Evolutionary conservation across 805 yeast species (phyloP).

Genomic region (Sugiyamaella lignohabitans): DNA sequence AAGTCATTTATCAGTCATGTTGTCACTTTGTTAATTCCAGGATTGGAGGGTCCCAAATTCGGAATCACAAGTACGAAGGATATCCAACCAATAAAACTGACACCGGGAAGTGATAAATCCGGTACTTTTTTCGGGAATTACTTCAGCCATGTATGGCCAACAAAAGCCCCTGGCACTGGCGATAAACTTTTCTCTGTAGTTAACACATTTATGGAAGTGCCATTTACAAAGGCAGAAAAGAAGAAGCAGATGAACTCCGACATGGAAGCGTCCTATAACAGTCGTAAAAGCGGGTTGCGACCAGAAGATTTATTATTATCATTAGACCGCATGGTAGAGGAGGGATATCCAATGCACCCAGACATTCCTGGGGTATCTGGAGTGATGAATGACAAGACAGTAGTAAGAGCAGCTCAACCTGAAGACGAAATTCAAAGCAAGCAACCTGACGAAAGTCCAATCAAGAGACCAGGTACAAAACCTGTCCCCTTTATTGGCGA

Average conservation of each 20-base stretch:
- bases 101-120: slow-evolving; percentile 13
- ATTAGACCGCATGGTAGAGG: slow-evolving; percentile 40
- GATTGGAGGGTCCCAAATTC: slow-evolving; percentile 46
- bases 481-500: too few species aligned
- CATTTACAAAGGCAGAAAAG: slow-evolving; percentile 52
- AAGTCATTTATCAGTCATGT: slow-evolving; percentile 45
- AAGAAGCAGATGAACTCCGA: slow-evolving; percentile 28
- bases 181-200: slow-evolving; percentile 49
- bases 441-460: background rate
- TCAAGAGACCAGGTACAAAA: too few species aligned
- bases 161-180: slow-evolving; percentile 61
- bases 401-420: background rate
- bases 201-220: slow-evolving; percentile 50
- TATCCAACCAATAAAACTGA: slow-evolving; percentile 13
- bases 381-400: background rate
- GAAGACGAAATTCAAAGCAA: slow-evolving; percentile 6
- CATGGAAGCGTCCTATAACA: slow-evolving; percentile 4
- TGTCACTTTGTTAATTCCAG: slow-evolving; percentile 59
- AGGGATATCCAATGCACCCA: slow-evolving; percentile 60
- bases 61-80: slow-evolving; percentile 26
- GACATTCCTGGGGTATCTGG: slow-evolving; percentile 1
- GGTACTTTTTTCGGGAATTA: slow-evolving; percentile 34
- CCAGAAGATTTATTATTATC: slow-evolving; percentile 50
- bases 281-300: slow-evolving; percentile 24
- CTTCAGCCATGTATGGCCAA: slow-evolving; percentile 43